Conservation (phyloP, 2,329 filamentous ascomycete species). For the Fusarium pseudocircinatum region DNA sequence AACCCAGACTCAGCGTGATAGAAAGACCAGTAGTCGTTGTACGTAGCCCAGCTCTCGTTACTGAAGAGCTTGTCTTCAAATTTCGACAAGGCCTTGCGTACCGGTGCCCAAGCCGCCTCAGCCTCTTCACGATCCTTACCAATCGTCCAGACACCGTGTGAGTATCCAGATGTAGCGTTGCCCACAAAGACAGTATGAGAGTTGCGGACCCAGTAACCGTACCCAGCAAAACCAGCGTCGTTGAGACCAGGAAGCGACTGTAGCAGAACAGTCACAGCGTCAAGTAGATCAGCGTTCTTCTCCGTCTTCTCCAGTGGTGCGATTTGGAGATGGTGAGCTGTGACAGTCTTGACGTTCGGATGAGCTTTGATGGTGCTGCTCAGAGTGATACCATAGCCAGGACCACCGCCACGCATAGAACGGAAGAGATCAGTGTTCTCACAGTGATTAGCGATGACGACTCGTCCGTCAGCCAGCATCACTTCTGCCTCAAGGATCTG, state of each 20-base stretch:
- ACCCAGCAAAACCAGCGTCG: conserved; percentile 28
- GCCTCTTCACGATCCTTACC: not conserved
- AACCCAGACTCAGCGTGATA: conserved; percentile 16
- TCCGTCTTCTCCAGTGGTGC: conserved; percentile 13
- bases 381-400: conserved; percentile 18
- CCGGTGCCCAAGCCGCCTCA: conserved; percentile 7
- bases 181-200: conserved; percentile 9
- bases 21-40: conserved; percentile 28
- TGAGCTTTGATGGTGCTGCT: conserved; percentile 28
- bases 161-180: conserved; percentile 23
- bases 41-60: conserved; percentile 22
- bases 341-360: conserved; percentile 18
- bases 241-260: conserved; percentile 26
- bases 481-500: conserved; percentile 28
- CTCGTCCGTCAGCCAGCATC: conserved; percentile 17
- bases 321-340: conserved; percentile 7
- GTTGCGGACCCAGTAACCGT: conserved; percentile 31
- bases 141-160: conserved; percentile 21
- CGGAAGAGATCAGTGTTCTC: conserved; percentile 25
- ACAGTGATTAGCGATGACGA: conserved; percentile 20
- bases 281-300: conserved; percentile 12
- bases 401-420: conserved; percentile 22
- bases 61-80: conserved; percentile 23
- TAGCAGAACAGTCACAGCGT: conserved; percentile 1
- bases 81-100: not conserved